A percentile compares a stretch with the other conserved stretches of the same genome.
Conservation (phyloP, 177 flowering plant genomes). For the Vitis hybrid region DNA sequence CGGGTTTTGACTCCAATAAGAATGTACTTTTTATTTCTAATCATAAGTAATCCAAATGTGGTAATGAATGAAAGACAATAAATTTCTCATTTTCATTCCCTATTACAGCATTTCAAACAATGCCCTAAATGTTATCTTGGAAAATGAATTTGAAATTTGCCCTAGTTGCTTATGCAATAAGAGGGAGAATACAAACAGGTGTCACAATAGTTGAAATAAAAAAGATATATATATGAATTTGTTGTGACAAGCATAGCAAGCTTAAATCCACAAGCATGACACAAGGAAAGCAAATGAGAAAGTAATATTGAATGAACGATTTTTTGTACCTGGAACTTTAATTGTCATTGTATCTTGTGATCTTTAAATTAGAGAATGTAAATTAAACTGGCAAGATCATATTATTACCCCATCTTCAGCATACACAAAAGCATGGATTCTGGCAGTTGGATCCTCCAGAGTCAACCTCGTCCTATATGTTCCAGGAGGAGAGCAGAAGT, state of each 20-base stretch:
- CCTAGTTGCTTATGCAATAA: too few relatives aligned
- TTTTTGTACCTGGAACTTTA: neutral
- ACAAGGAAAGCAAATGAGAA: neutral
- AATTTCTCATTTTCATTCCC: too few relatives aligned
- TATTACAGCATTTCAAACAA: too few relatives aligned
- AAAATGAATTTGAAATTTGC: too few relatives aligned
- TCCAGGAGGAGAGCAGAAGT: conserved; percentile 49
- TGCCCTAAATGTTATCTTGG: too few relatives aligned
- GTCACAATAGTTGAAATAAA: neutral
- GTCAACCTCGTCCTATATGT: conserved; percentile 63
- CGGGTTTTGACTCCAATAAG: too few relatives aligned
- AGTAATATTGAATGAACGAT: neutral
- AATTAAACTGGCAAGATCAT: neutral
- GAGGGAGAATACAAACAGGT: neutral
- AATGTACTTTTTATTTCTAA: too few relatives aligned
- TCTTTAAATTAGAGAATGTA: neutral
- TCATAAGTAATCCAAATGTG: too few relatives aligned
- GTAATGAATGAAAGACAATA: too few relatives aligned
- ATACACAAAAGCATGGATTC: conserved; percentile 68
- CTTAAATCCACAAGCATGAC: neutral
- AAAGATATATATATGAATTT: neutral
- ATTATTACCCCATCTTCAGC: conserved; percentile 76
- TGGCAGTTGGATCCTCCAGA: conserved; percentile 84
- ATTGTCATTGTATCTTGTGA: neutral
- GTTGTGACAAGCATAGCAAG: neutral